phyloP scores from a whole-genome alignment of 2,329 filamentous ascomycete genomes.

The Trichoderma breve region DNA sequence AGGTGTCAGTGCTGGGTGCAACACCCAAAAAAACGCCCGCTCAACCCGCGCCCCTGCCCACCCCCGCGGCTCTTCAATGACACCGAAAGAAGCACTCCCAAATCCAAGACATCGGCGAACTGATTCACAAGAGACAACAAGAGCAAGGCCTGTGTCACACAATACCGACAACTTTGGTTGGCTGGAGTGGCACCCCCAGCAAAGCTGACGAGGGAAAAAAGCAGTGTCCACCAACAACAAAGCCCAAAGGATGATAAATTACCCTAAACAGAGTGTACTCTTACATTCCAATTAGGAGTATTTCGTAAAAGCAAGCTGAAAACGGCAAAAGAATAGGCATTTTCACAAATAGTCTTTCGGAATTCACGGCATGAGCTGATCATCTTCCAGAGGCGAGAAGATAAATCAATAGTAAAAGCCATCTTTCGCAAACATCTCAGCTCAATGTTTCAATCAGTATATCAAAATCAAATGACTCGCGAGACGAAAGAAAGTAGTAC shows the following conservation, averaged over 20 bases:
- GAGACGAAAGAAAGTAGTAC: too few relatives aligned
- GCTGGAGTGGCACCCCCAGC: background rate
- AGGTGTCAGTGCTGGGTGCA: background rate
- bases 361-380: background rate
- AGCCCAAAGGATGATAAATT: background rate
- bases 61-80: background rate
- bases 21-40: background rate
- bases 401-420: background rate
- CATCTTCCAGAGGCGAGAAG: background rate
- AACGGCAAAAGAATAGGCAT: background rate
- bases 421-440: background rate
- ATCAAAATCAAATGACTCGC: background rate
- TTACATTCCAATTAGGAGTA: background rate
- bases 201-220: background rate
- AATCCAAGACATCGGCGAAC: constrained; percentile 12
- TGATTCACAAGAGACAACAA: background rate
- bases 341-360: background rate
- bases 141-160: background rate
- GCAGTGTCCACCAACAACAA: background rate
- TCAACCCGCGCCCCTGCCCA: background rate
- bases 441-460: background rate
- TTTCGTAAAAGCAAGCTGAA: background rate
- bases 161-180: background rate
- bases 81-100: background rate
- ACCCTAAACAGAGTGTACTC: background rate